Base-by-base conservation (phyloP, 768 basidiomycete genomes). In the Agaricus bisporus region DNA sequence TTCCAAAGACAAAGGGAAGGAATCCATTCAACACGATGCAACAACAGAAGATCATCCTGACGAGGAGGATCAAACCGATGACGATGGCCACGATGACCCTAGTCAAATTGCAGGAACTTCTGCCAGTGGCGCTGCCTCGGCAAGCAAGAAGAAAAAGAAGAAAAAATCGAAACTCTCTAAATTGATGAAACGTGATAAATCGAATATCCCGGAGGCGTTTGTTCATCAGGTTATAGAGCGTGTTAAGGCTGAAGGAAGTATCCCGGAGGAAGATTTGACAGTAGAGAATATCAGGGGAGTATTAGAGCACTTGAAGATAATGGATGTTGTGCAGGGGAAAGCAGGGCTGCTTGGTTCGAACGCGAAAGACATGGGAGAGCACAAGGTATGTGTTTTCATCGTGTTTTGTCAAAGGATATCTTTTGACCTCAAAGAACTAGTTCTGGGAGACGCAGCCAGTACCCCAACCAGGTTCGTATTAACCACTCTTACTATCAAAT, bases 391-490 rank as follows among this genome's bases (percentile, higher is more conserved):
- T 39, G 75, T 66, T 26, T 49, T 48, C 11, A 5, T 49, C 53
- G 25, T 39, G 41, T n/a, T 9, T 17, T 43, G 9, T 29, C 14
- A 46, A 46, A 25, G 3, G 18, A 10, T 15, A 20, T 43, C 56
- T 29, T 54, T 48, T 41, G 39, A 46, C 37, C 43, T 48, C 29
- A 20, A 59, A 38, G 52, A 10, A 55, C 20, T 61, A 92, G 94
- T 99, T 99, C 71, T 98, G 97, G 97, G 82, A 76, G 32, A 98
- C 95, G 5, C 97, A 99, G 68, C 97, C 97, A 3, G 97, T 99
- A 6, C 89, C 92, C n/a, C 91, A 94, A 63, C 69, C 82, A 51
- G 88, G 89, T 84, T 62, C 60, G 67, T 49, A 35, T 28, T 10
- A 22, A 6, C 20, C 38, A 39, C 35, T 38, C 45, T 20, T 18